These are phyloP conservation scores for Lachnellula arida DNA, from an alignment of 2,329 filamentous ascomycete species.

Conservation along the genomic window DNA sequence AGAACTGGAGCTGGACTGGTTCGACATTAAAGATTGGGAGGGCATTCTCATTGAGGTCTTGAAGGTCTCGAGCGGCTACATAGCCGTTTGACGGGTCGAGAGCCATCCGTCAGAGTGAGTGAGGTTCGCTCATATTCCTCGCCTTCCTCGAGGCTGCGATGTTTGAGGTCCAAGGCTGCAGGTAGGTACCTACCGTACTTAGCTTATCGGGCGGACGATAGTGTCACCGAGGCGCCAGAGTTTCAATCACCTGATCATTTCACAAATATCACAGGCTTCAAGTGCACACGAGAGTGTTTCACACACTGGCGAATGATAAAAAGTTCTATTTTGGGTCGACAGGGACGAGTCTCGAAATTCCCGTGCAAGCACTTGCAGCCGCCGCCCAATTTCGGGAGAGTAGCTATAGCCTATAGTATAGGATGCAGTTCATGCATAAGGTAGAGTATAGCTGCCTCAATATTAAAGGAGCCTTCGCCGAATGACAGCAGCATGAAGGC, in stretches of 20 bases:
- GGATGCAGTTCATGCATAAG: conserved; percentile 7
- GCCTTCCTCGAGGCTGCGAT: conserved; percentile 24
- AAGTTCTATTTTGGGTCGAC: conserved; percentile 10
- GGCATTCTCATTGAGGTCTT: conserved; percentile 54
- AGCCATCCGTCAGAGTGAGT: conserved; percentile 50
- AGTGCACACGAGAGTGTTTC: background rate
- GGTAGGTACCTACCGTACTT: too few species aligned
- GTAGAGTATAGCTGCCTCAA: background rate
- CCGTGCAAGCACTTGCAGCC: conserved; percentile 1
- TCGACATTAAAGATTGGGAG: conserved; percentile 94
- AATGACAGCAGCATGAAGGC: background rate
- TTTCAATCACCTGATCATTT: background rate
- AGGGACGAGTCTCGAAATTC: conserved; percentile 6
- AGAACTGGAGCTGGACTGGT: conserved; percentile 88
- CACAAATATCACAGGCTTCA: background rate
- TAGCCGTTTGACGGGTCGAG: conserved; percentile 69
- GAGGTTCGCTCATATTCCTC: conserved; percentile 28
- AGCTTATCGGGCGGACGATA: conserved; percentile 7
- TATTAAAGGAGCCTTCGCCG: background rate
- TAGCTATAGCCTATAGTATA: background rate
- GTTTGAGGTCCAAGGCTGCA: conserved; percentile 20
- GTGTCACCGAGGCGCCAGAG: background rate
- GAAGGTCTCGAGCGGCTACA: conserved; percentile 57
- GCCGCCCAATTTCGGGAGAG: conserved; percentile 10
- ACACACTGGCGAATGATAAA: background rate